A percentile compares a stretch with the other conserved stretches of the same genome.
Evolutionary conservation across 2,329 filamentous ascomycete species (phyloP).

Genomic region (Paecilomyces dactylethromorphus): DNA sequence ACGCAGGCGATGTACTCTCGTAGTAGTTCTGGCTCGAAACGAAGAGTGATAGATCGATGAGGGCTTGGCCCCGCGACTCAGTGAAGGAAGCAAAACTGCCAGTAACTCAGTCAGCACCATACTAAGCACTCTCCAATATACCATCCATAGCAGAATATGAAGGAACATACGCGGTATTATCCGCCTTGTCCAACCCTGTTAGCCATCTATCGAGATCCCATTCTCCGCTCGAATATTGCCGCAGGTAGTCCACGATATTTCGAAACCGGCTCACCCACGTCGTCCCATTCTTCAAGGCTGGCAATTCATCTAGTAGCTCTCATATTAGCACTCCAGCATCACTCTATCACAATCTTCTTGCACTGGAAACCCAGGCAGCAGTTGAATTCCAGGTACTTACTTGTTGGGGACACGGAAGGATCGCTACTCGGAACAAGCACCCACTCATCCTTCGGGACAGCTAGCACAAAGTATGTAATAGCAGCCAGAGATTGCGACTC

Average conservation of each 20-base stretch:
- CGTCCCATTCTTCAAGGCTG: conserved; percentile 50
- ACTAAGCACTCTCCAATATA: background rate
- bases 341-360: background rate
- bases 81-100: conserved; percentile 58
- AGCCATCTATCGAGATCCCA: conserved; percentile 44
- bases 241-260: conserved; percentile 48
- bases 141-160: background rate
- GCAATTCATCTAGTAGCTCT: conserved; percentile 46
- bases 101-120: conserved; percentile 2
- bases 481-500: conserved; percentile 84
- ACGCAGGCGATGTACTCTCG: conserved; percentile 68
- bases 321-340: background rate
- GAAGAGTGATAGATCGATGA: conserved; percentile 83
- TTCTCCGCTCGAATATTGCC: conserved; percentile 38
- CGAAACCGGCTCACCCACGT: conserved; percentile 48
- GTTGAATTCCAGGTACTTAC: conserved; percentile 42
- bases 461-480: conserved; percentile 66
- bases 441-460: conserved; percentile 57
- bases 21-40: conserved; percentile 86
- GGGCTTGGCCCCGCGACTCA: conserved; percentile 63
- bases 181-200: conserved; percentile 37
- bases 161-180: conserved; percentile 42
- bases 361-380: background rate
- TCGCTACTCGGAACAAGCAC: conserved; percentile 67
- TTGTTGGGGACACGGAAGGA: conserved; percentile 61